Base-by-base conservation (phyloP, 2,329 filamentous ascomycete genomes). In the Aspergillus chevalieri region DNA sequence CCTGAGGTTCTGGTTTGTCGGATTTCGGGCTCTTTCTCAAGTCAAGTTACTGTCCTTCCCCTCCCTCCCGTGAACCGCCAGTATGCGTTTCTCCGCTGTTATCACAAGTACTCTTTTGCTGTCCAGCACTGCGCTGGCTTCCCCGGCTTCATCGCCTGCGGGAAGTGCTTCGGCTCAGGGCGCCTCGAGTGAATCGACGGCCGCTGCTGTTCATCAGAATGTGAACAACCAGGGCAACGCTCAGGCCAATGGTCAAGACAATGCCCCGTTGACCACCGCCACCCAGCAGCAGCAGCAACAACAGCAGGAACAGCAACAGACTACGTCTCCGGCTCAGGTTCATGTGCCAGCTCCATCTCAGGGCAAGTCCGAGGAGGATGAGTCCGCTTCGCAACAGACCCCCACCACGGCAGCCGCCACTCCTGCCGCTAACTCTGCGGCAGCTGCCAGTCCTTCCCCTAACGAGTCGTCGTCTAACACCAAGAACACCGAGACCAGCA, bases 71-170 rank as follows among this genome's bases (percentile, higher is more conserved):
- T 52, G 48, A 51, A 53, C 46, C 24, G 34, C 44, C 48, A 57
- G 43, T 34, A 60, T 60, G 58, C 58, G 57, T 55, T 55, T 60
- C 50, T 58, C 55, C 47, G 47, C 54, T 24, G 34, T 58, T 34
- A 21, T 60, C 45, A 52, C 57, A 8, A 51, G 52, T 28, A 44
- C 42, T 44, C 47, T 60, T 43, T 47, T 60, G 54, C 57, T 60
- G 42, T 60, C 57, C 33, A 52, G 57, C 49, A 52, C 54, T 17
- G 50, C 54, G 47, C 54, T 59, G 48, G 58, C 58, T 48, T 57
- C 54, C 21, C 54, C 57, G 39, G 47, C 53, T 15, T 58, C 57
- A 17, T 52, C 57, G 26, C 49, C 50, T 45, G 19, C 43, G 44
- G 48, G 48, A 12, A 49, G 46, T 49, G 52, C 50, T 26, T 46